phyloP scores from a whole-genome alignment of 2,329 filamentous ascomycete species.

The Trichoderma cornu-damae region DNA sequence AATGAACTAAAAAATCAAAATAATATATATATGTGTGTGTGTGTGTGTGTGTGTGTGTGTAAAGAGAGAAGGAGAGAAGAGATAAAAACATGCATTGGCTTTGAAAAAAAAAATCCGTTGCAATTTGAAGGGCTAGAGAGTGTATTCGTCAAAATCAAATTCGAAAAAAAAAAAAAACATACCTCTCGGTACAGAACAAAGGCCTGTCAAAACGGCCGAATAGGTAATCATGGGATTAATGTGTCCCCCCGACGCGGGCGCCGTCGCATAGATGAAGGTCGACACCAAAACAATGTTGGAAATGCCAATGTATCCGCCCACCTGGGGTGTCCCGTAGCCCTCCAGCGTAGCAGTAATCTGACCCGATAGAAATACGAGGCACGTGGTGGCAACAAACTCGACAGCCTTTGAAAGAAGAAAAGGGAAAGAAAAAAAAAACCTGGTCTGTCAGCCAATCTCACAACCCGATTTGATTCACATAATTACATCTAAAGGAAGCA shows the following conservation, averaged over 20 bases:
- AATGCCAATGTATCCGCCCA: slow-evolving; percentile 34
- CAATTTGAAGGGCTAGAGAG: no score
- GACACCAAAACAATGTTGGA: slow-evolving; percentile 39
- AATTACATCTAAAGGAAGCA: no score
- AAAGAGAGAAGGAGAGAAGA: not conserved
- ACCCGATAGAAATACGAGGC: slow-evolving; percentile 30
- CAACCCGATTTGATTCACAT: no score
- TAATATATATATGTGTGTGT: no score
- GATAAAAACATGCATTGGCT: no score
- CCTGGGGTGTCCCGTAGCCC: slow-evolving; percentile 26
- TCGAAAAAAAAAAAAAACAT: no score
- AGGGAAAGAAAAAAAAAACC: not conserved
- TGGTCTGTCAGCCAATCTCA: not conserved
- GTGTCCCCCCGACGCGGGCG: slow-evolving; percentile 46
- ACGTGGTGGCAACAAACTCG: slow-evolving; percentile 29
- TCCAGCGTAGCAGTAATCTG: slow-evolving; percentile 30
- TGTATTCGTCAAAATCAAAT: no score
- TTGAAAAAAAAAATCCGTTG: no score
- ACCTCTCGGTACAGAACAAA: slow-evolving; percentile 44
- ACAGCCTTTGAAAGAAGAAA: no score
- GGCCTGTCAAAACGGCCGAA: slow-evolving; percentile 45
- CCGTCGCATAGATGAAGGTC: slow-evolving; percentile 46
- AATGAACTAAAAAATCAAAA: no score
- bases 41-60: no score
- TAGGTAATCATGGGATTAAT: slow-evolving; percentile 51